phyloP scores from a whole-genome alignment of 2,329 filamentous ascomycete genomes.

The Dactylonectria macrodidyma region DNA sequence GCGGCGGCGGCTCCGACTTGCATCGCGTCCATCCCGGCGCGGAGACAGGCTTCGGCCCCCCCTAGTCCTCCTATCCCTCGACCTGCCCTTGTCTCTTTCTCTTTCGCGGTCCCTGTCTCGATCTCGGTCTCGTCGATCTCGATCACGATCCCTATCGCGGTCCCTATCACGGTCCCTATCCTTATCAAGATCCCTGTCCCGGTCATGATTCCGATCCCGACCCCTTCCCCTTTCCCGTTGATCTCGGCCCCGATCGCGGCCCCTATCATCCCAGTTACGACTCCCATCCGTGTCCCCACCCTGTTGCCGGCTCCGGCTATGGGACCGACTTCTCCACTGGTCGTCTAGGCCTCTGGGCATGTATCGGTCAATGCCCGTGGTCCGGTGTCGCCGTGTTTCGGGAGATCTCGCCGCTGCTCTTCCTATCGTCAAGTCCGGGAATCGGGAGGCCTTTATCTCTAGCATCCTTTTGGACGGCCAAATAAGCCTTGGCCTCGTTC shows the following conservation, averaged over 20 bases:
- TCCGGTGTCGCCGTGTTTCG: slow-evolving; percentile 52
- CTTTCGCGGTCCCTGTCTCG: slow-evolving; percentile 42
- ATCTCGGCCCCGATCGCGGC: slow-evolving; percentile 46
- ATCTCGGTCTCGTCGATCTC: slow-evolving; percentile 46
- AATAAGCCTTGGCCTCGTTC: slow-evolving; percentile 75
- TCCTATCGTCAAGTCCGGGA: slow-evolving; percentile 70
- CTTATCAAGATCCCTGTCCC: slow-evolving; percentile 40
- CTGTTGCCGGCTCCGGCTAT: slow-evolving; percentile 52
- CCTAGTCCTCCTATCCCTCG: slow-evolving; percentile 41
- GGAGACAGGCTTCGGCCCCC: slow-evolving; percentile 53
- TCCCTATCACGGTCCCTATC: slow-evolving; percentile 46
- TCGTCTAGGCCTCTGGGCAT: slow-evolving; percentile 61
- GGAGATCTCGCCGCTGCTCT: slow-evolving; percentile 60
- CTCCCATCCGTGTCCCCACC: slow-evolving; percentile 44
- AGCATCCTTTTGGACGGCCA: slow-evolving; percentile 74
- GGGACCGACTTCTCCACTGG: slow-evolving; percentile 54
- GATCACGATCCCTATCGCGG: slow-evolving; percentile 38
- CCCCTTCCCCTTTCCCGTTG: slow-evolving; percentile 41
- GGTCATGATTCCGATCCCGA: slow-evolving; percentile 37
- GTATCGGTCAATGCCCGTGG: slow-evolving; percentile 60
- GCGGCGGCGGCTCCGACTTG: slow-evolving; percentile 59
- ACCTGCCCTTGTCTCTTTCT: slow-evolving; percentile 33
- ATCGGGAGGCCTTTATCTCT: slow-evolving; percentile 71
- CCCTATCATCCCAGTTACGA: slow-evolving; percentile 50
- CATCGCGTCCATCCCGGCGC: slow-evolving; percentile 53